A percentile compares a stretch with the other conserved stretches of the same genome.
phyloP scores from a whole-genome alignment of 1,284 basidiomycete genomes.

The Tylopilus sp. region DNA sequence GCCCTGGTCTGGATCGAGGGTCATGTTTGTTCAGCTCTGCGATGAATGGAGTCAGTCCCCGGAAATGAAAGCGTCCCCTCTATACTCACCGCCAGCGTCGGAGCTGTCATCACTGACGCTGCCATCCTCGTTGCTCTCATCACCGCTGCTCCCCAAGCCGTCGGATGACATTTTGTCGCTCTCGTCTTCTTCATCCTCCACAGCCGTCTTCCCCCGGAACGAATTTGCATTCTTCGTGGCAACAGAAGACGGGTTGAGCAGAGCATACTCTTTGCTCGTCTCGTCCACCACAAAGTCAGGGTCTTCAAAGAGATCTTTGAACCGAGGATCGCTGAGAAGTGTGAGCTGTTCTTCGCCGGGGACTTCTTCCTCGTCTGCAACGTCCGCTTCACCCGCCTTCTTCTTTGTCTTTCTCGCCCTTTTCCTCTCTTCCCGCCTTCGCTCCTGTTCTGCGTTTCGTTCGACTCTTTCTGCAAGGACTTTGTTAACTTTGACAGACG shows the following conservation, averaged over 20 bases:
- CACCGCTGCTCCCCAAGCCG: slow-evolving; percentile 49
- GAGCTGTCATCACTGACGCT: slow-evolving; percentile 48
- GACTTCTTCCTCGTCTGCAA: slow-evolving; percentile 34
- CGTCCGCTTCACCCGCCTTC: slow-evolving; percentile 35
- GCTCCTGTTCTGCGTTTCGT: slow-evolving; percentile 67
- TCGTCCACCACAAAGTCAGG: slow-evolving; percentile 95
- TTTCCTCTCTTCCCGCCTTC: slow-evolving; percentile 59
- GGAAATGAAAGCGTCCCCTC: slow-evolving; percentile 18
- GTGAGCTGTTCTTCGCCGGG: slow-evolving; percentile 38
- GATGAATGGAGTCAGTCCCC: slow-evolving; percentile 8
- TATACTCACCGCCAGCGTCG: slow-evolving; percentile 48
- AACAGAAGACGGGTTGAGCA: slow-evolving; percentile 84
- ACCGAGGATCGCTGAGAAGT: slow-evolving; percentile 84
- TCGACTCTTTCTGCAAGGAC: slow-evolving; percentile 83
- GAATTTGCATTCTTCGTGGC: slow-evolving; percentile 44
- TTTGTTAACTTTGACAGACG: slow-evolving; percentile 83
- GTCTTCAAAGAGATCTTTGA: slow-evolving; percentile 88
- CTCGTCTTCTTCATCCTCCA: slow-evolving; percentile 86
- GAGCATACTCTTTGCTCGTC: slow-evolving; percentile 76
- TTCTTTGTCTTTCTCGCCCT: slow-evolving; percentile 42
- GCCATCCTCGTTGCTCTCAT: slow-evolving; percentile 41
- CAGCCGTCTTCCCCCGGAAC: slow-evolving; percentile 62
- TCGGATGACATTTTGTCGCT: slow-evolving; percentile 77
- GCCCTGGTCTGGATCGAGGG: slow-evolving; percentile 39
- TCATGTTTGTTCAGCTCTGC: slow-evolving; percentile 54